Conservation (phyloP, 2,329 filamentous ascomycete species). For the Neofusicoccum cordaticola region DNA sequence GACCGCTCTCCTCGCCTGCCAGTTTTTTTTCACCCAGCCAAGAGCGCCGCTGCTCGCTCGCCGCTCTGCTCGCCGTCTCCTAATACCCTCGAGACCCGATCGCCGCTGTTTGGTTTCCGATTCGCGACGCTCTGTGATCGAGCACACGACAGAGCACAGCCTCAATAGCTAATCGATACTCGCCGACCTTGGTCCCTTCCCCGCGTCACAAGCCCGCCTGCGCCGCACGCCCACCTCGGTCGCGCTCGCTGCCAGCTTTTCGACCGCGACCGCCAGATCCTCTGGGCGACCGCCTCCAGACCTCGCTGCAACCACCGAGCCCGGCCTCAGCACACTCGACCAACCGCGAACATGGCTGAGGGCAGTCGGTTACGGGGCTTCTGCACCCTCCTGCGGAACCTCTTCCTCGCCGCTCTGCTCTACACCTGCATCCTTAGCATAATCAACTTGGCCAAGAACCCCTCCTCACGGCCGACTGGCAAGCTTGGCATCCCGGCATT, state of each 20-base stretch:
- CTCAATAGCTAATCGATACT: background rate
- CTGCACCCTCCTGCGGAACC: slow-evolving; percentile 42
- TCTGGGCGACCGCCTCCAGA: background rate
- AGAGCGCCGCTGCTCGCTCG: background rate
- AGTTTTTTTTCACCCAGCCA: background rate
- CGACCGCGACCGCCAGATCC: background rate
- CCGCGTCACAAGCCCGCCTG: background rate
- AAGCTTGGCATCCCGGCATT: slow-evolving; percentile 43
- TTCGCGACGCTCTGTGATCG: background rate
- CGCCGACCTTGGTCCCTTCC: background rate
- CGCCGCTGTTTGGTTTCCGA: background rate
- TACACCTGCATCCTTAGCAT: slow-evolving; percentile 43
- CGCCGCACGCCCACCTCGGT: background rate
- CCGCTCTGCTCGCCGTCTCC: background rate
- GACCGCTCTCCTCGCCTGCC: slow-evolving; percentile 1
- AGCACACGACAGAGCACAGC: slow-evolving; percentile 5
- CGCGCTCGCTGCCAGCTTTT: background rate
- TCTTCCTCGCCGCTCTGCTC: slow-evolving; percentile 41
- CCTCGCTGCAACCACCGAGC: background rate
- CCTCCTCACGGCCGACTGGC: slow-evolving; percentile 37
- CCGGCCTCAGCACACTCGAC: background rate
- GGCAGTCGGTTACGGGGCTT: slow-evolving; percentile 30
- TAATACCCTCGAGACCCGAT: background rate
- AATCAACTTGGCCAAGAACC: slow-evolving; percentile 42
- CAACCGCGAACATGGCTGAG: slow-evolving; percentile 32